phyloP scores from a whole-genome alignment of 495 filamentous ascomycete genomes.

The Lindgomyces ingoldianus region DNA sequence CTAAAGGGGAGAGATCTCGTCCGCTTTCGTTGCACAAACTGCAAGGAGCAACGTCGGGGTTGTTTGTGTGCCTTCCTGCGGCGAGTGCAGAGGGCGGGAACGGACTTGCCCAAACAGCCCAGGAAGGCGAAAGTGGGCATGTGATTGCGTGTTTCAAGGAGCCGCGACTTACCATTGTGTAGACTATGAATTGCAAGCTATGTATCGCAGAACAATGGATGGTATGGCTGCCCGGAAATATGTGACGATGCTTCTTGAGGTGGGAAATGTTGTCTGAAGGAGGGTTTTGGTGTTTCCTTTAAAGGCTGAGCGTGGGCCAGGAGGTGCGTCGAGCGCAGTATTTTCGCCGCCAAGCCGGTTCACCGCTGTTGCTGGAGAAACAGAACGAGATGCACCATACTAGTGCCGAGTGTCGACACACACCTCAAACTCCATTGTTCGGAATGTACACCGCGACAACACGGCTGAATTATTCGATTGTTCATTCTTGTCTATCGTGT shows the following conservation, averaged over 20 bases:
- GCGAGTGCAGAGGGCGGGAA: not conserved
- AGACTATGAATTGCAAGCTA: not conserved
- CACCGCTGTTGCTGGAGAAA: constrained; percentile 8
- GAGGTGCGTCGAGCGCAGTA: constrained; percentile 10
- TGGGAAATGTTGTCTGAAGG: not conserved
- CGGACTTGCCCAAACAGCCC: not conserved
- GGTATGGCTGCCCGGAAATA: not conserved
- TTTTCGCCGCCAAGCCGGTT: constrained; percentile 2
- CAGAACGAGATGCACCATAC: not conserved
- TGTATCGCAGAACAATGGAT: not conserved
- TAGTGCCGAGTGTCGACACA: not conserved
- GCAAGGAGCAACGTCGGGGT: not conserved
- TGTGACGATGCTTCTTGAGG: not conserved
- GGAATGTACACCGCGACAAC: too few relatives aligned
- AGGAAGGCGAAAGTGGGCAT: not conserved
- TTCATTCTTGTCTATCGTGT: too few relatives aligned
- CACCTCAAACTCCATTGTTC: not conserved
- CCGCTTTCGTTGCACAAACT: not conserved
- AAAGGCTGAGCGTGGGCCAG: constrained; percentile 2
- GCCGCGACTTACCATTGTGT: constrained; percentile 20
- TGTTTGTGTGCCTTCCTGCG: not conserved
- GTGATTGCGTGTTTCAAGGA: not conserved
- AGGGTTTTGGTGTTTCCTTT: constrained; percentile 7
- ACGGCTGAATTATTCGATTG: too few relatives aligned
- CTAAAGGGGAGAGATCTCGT: not conserved